Conservation (phyloP, 2,329 filamentous ascomycete genomes). For the Alternaria ventricosa region DNA sequence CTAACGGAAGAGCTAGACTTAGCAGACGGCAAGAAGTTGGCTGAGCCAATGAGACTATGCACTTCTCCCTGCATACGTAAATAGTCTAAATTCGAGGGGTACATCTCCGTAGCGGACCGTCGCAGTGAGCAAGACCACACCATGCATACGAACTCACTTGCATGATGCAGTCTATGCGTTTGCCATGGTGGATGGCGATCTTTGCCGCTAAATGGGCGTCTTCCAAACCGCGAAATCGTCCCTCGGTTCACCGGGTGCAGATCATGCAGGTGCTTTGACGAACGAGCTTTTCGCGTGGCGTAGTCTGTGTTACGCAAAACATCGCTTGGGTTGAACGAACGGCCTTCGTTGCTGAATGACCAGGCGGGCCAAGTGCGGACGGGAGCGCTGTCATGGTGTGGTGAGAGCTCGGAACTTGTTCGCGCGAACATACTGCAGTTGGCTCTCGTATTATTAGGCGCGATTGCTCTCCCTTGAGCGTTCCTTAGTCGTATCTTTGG, state of each 20-base stretch:
- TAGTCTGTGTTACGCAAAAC: not conserved
- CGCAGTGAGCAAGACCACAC: not conserved
- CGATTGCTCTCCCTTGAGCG: no score
- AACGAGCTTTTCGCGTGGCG: not conserved
- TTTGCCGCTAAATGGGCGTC: not conserved
- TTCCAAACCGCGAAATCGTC: not conserved
- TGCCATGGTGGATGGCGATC: not conserved
- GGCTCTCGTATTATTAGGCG: no score
- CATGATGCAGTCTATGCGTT: not conserved
- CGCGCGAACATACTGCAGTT: not conserved
- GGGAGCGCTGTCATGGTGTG: no score
- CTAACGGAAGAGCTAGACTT: slow-evolving; percentile 5
- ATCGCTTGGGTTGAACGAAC: not conserved
- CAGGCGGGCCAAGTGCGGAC: not conserved
- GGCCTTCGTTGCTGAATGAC: not conserved
- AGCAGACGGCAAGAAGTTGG: slow-evolving; percentile 2
- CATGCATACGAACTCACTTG: not conserved
- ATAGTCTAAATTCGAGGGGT: not conserved
- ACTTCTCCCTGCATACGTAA: not conserved
- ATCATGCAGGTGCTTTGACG: slow-evolving; percentile 2
- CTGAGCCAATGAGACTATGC: not conserved
- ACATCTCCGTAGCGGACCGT: not conserved
- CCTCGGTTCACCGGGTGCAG: not conserved
- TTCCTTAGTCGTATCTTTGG: no score
- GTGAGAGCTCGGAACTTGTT: not conserved